Conservation (phyloP, 495 filamentous ascomycete genomes). For the Evansstolkia leycettana region DNA sequence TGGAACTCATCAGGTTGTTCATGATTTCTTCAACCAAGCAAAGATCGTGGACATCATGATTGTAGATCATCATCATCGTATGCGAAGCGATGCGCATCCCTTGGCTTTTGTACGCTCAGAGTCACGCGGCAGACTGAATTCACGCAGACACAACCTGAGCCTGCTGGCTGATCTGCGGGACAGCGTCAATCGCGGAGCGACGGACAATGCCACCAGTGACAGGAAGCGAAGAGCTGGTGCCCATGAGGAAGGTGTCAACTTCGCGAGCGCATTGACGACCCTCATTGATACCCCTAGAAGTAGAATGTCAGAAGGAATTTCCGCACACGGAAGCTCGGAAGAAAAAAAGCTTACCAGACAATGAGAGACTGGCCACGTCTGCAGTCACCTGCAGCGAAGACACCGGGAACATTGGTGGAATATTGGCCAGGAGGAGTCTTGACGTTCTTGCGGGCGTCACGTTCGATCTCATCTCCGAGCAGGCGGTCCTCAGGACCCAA, state of each 20-base stretch:
- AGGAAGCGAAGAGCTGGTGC: constrained; percentile 63
- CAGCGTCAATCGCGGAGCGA: constrained; percentile 47
- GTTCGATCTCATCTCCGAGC: constrained; percentile 77
- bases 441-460: constrained; percentile 90
- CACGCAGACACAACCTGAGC: constrained; percentile 20
- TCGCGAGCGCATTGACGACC: constrained; percentile 89
- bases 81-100: not conserved
- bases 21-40: too few relatives aligned
- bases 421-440: constrained; percentile 91
- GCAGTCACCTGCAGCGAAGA: constrained; percentile 96
- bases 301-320: constrained; percentile 1
- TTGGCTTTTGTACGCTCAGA: too few relatives aligned
- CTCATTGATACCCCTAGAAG: constrained; percentile 91
- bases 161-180: constrained; percentile 17
- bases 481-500: constrained; percentile 88
- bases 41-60: too few relatives aligned
- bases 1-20: constrained; percentile 1
- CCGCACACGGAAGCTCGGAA: not conserved
- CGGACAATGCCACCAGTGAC: constrained; percentile 93
- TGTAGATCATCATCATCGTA: constrained; percentile 2
- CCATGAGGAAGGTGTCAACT: constrained; percentile 80
- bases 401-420: constrained; percentile 72
- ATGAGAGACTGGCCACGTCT: constrained; percentile 93
- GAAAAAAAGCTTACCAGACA: constrained; percentile 64
- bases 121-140: not conserved